Conservation (phyloP, 345 rosid species). For the Sonneratia alba region DNA sequence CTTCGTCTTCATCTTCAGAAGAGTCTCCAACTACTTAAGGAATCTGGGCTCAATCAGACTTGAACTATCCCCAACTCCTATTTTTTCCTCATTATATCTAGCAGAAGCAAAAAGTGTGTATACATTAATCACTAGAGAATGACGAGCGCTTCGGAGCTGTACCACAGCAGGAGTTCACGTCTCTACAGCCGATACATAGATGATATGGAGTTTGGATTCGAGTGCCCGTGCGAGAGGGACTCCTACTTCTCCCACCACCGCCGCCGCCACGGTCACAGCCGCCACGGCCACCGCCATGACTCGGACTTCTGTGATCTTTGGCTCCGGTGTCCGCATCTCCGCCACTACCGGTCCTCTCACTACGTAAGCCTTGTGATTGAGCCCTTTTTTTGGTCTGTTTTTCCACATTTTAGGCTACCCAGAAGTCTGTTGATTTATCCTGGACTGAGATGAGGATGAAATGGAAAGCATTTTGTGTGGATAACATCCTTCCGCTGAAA, state of each 20-base stretch:
- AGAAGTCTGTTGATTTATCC: too few species aligned
- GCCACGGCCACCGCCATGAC: slow-evolving; percentile 39
- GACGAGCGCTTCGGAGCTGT: slow-evolving; percentile 92
- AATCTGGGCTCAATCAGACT: background rate
- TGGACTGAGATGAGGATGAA: too few species aligned
- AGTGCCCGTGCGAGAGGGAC: slow-evolving; percentile 31
- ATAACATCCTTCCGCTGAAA: too few species aligned
- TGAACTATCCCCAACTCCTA: background rate
- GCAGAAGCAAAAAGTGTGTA: background rate
- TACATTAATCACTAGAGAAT: slow-evolving; percentile 21
- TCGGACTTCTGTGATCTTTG: slow-evolving; percentile 45
- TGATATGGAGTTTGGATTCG: slow-evolving; percentile 33
- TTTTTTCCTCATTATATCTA: background rate
- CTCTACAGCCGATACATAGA: slow-evolving; percentile 25
- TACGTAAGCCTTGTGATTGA: slow-evolving; percentile 27
- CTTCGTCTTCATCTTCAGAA: background rate
- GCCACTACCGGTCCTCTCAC: slow-evolving; percentile 30
- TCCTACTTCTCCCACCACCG: slow-evolving; percentile 20
- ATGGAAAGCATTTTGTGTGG: too few species aligned
- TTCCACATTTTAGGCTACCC: too few species aligned
- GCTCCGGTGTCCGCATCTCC: slow-evolving; percentile 44
- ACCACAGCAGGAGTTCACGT: slow-evolving; percentile 74
- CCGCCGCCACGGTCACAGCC: slow-evolving; percentile 28
- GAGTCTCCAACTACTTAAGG: background rate
- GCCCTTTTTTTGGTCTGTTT: too few species aligned